Base-by-base conservation (phyloP, 306 rosid species). In the Rosa lucieae region DNA sequence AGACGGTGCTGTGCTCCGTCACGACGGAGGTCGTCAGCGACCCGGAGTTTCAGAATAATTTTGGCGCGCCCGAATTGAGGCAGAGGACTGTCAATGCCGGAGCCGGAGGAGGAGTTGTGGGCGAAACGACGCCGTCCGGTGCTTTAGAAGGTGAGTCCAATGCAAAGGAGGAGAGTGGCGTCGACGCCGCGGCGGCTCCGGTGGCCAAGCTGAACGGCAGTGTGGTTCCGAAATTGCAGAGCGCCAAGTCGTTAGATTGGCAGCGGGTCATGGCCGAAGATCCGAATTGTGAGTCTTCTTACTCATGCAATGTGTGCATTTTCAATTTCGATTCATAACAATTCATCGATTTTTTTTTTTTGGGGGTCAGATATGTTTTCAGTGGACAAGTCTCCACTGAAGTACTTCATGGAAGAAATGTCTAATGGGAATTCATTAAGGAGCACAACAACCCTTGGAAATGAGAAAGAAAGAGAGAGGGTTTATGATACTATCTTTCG, bases 401-500 rank as follows among this genome's bases (percentile, higher is more conserved):
- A 85, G 66, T 87, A 89, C 88, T 92, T 92, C 86, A 77, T 90
- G 88, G 98, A 95, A 61, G 99, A 93, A 84, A 89, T 92, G 94
- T 81, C 86, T 37, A 88, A 83, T 76, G 99, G 98, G 72, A 93
- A 92, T 86, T 89, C 99, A 39, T 82, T 95, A 62, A 87, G 94
- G 86, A 92, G 89, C 78, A 95, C 99, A 71, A 91, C 98, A 18
- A 89, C 92, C 3, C 89, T 85, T 46, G 98, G 97, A 72, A 95
- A 90, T 83, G 99, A 95, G 82, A 89, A 79, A 80, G 99, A 95
- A 80, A 87, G 99, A 52, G 99, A 95, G 84, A 91, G 90, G 82
- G 98, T 95, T 85, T 95, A 95, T 75, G 98, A 95, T 80, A 93
- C 98, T 0, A 93, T 95, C 81, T 95, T 95, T 81, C 99, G 98